Evolutionary conservation across 768 basidiomycete species (phyloP).

Genomic region (Amanita inopinata): DNA sequence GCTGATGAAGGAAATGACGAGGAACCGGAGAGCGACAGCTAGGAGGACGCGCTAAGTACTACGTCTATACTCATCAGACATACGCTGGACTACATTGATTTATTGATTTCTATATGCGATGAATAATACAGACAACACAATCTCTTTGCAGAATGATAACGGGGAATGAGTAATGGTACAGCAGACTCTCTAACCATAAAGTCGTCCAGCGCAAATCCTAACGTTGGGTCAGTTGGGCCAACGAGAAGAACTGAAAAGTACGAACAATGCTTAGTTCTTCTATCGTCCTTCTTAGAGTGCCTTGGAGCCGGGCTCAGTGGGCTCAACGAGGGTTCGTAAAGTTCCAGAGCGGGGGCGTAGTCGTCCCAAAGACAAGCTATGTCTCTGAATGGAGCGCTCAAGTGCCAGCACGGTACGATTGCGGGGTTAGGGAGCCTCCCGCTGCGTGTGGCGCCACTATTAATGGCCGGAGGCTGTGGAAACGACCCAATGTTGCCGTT

Average conservation of each 20-base stretch:
- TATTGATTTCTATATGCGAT: too few species aligned
- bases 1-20: not conserved
- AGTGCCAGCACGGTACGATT: too few species aligned
- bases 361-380: not conserved
- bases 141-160: too few species aligned
- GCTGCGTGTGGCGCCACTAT: not conserved
- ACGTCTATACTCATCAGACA: not conserved
- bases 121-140: too few species aligned
- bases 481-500: not conserved
- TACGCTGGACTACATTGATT: too few species aligned
- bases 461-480: not conserved
- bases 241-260: too few species aligned
- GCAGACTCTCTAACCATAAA: too few species aligned
- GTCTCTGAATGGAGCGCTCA: not conserved
- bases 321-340: not conserved
- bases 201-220: too few species aligned
- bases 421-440: too few species aligned
- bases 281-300: not conserved
- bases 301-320: conserved; percentile 3
- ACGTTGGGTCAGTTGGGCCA: too few species aligned
- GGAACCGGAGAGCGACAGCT: conserved; percentile 3
- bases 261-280: too few species aligned
- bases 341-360: not conserved
- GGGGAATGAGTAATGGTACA: too few species aligned
- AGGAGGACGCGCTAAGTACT: not conserved